Conservation (phyloP, 345 rosid species). For the Populus simonii region DNA sequence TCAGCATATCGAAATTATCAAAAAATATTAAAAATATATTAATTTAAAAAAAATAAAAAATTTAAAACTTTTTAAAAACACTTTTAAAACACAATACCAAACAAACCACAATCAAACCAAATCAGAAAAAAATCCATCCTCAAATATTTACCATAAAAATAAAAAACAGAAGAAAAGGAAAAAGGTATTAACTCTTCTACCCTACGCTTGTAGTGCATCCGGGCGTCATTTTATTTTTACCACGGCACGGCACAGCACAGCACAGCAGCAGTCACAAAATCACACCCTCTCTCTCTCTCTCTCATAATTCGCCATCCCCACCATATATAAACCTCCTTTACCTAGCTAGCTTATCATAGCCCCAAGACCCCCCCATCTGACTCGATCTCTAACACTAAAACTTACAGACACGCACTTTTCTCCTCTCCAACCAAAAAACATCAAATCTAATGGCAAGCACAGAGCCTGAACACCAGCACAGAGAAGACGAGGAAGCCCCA, state of each 20-base stretch:
- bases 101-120: no score
- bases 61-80: no score
- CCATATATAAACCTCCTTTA: background rate
- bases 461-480: conserved; percentile 46
- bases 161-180: background rate
- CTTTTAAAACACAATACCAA: rapidly evolving
- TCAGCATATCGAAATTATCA: rapidly evolving
- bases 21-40: no score
- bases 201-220: no score
- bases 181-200: no score
- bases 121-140: background rate
- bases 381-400: background rate
- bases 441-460: conserved; percentile 50
- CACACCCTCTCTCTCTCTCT: no score
- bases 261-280: no score
- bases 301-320: background rate
- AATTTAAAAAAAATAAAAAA: no score
- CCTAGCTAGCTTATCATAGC: background rate
- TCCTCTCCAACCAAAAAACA: background rate
- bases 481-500: conserved; percentile 64
- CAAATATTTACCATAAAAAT: background rate
- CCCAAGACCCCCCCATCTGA: background rate
- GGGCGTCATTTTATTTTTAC: no score
- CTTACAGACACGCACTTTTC: background rate
- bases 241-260: no score